Evolutionary conservation across 352 stramenopile genomes (phyloP).

Genomic region (Achlya hypogyna): DNA sequence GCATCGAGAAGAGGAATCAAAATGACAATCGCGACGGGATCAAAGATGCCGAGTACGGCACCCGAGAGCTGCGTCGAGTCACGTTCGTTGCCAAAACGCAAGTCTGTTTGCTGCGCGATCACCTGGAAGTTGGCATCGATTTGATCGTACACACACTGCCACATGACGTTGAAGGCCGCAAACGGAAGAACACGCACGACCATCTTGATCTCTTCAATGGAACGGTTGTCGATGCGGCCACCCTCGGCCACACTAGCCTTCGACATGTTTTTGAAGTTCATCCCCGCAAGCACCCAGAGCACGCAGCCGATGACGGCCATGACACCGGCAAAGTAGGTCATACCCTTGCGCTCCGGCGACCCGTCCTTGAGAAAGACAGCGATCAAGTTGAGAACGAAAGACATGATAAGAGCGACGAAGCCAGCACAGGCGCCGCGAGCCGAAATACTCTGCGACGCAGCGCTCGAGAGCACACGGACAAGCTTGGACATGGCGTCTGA

Average conservation of each 20-base stretch:
- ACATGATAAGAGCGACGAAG: conserved; percentile 30
- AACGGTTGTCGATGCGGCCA: conserved; percentile 30
- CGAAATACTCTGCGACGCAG: background rate
- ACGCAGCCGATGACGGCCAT: conserved; percentile 30
- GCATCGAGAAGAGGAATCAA: conserved; percentile 33
- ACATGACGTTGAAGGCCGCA: conserved; percentile 49
- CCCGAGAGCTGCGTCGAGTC: conserved; percentile 44
- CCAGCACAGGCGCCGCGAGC: conserved; percentile 29
- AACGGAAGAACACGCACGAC: conserved; percentile 49
- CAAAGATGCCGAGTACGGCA: conserved; percentile 40
- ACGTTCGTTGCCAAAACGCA: conserved; percentile 33
- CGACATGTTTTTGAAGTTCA: conserved; percentile 40
- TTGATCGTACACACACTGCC: conserved; percentile 55
- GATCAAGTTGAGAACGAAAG: conserved; percentile 45
- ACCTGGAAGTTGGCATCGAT: conserved; percentile 55
- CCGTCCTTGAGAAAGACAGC: conserved; percentile 39
- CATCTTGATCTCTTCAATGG: conserved; percentile 43
- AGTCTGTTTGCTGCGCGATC: conserved; percentile 58
- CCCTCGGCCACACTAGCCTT: conserved; percentile 31
- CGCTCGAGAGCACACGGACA: conserved; percentile 24
- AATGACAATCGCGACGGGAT: conserved; percentile 33
- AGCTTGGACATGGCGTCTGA: conserved; percentile 39
- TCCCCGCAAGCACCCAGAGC: conserved; percentile 39
- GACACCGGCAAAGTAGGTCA: conserved; percentile 41
- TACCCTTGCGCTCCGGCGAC: conserved; percentile 28